phyloP scores from a whole-genome alignment of 768 basidiomycete genomes.

The Kondoa subrosea region DNA sequence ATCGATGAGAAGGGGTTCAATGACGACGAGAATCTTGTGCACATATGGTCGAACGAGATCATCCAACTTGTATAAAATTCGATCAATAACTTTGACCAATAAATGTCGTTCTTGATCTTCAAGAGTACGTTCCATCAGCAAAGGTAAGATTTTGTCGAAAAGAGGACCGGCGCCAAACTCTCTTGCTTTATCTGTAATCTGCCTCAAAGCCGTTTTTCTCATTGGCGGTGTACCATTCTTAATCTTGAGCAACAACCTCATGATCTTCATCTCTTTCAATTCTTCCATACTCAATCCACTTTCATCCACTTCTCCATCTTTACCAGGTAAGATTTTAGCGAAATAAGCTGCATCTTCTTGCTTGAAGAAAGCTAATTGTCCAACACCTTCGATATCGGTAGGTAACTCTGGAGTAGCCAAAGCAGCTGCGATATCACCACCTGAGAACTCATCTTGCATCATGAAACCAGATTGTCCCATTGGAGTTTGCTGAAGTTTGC shows the following conservation, averaged over 20 bases:
- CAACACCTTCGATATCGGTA: slow-evolving; percentile 95
- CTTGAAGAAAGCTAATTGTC: slow-evolving; percentile 94
- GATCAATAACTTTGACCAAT: slow-evolving; percentile 96
- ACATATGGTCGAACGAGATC: slow-evolving; percentile 97
- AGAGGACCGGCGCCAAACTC: slow-evolving; percentile 95
- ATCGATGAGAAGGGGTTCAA: slow-evolving; percentile 94
- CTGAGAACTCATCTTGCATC: slow-evolving; percentile 75
- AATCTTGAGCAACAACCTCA: slow-evolving; percentile 92
- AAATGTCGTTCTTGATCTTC: slow-evolving; percentile 98
- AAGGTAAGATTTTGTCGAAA: slow-evolving; percentile 93
- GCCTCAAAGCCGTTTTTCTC: slow-evolving; percentile 87
- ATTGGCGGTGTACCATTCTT: slow-evolving; percentile 99
- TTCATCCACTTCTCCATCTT: slow-evolving; percentile 57
- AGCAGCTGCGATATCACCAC: slow-evolving; percentile 69
- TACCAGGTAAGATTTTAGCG: slow-evolving; percentile 43
- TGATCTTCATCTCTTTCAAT: slow-evolving; percentile 98
- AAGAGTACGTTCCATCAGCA: slow-evolving; percentile 87
- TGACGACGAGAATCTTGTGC: slow-evolving; percentile 98
- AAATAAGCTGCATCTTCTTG: slow-evolving; percentile 96
- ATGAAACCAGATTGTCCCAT: slow-evolving; percentile 67
- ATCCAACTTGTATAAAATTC: slow-evolving; percentile 94
- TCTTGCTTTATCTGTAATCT: slow-evolving; percentile 97
- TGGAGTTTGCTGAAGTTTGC: slow-evolving; percentile 41
- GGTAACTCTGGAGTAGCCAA: slow-evolving; percentile 74
- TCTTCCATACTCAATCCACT: slow-evolving; percentile 82